These are phyloP conservation scores for Crepidotus variabilis DNA, from an alignment of 768 basidiomycete genomes.

Conservation along the genomic window DNA sequence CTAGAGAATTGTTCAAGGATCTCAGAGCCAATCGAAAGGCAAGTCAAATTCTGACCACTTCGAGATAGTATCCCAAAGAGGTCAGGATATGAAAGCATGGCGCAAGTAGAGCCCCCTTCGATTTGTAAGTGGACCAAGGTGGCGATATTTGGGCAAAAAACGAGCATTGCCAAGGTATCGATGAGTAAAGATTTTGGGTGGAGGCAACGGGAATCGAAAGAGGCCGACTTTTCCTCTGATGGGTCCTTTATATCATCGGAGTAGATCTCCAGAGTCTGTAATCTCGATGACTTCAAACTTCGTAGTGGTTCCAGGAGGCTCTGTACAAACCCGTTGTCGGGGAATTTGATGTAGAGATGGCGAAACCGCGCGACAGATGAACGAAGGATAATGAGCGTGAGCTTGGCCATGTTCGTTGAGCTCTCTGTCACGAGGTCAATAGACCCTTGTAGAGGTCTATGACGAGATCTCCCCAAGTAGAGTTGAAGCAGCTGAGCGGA, in stretches of 20 bases:
- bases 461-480: slow-evolving; percentile 5
- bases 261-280: no score
- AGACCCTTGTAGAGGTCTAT: neutral
- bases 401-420: neutral
- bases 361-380: neutral
- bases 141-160: no score
- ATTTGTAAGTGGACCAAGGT: no score
- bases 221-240: no score
- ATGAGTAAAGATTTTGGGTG: no score
- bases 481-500: neutral
- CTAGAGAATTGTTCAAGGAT: neutral
- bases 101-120: no score
- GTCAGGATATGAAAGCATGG: no score
- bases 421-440: neutral
- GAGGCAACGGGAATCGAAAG: no score
- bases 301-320: no score
- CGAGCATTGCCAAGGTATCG: no score
- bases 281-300: no score
- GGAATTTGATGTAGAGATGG: neutral
- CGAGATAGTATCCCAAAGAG: neutral
- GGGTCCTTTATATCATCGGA: no score
- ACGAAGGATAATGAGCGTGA: neutral
- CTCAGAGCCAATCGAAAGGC: neutral
- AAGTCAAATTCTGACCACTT: neutral
- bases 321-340: neutral